Conservation (phyloP, 805 yeast genomes). For the Candida chauliodis region DNA sequence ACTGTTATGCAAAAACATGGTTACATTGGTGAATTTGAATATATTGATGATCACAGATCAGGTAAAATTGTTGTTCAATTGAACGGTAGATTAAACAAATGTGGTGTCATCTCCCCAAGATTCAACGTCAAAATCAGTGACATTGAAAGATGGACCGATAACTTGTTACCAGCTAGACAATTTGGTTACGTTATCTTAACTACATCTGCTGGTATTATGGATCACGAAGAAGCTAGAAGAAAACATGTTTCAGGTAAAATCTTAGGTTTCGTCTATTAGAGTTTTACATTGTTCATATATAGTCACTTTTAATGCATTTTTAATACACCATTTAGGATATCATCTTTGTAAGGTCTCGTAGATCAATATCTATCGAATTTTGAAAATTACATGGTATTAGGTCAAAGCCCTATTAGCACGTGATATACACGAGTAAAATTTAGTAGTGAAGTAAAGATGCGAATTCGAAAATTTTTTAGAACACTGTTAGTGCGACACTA, state of each 20-base stretch:
- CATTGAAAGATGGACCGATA: slow-evolving; percentile 97
- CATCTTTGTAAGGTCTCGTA: neutral
- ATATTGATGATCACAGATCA: slow-evolving; percentile 98
- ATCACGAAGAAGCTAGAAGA: slow-evolving; percentile 99
- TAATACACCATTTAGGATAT: neutral
- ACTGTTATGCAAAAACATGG: slow-evolving; percentile 98
- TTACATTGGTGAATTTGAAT: slow-evolving; percentile 98
- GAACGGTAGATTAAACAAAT: slow-evolving; percentile 98
- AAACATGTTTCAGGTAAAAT: slow-evolving; percentile 99
- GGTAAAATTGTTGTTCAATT: slow-evolving; percentile 96
- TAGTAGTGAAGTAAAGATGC: neutral
- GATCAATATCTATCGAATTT: too few species aligned
- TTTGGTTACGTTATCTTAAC: slow-evolving; percentile 97
- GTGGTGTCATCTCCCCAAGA: slow-evolving; percentile 98
- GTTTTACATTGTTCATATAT: slow-evolving; percentile 1
- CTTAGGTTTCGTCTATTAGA: slow-evolving; percentile 94
- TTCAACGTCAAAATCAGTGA: slow-evolving; percentile 94
- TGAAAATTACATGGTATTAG: too few species aligned
- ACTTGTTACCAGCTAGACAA: slow-evolving; percentile 98
- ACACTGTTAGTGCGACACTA: neutral
- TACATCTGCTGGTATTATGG: slow-evolving; percentile 99
- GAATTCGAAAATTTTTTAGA: slow-evolving; percentile 1
- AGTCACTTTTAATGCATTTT: slow-evolving; percentile 8
- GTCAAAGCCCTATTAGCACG: slow-evolving; percentile 1
- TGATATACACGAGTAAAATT: neutral